phyloP scores from a whole-genome alignment of 1,284 basidiomycete genomes.

The Coniferiporia sulphurascens region DNA sequence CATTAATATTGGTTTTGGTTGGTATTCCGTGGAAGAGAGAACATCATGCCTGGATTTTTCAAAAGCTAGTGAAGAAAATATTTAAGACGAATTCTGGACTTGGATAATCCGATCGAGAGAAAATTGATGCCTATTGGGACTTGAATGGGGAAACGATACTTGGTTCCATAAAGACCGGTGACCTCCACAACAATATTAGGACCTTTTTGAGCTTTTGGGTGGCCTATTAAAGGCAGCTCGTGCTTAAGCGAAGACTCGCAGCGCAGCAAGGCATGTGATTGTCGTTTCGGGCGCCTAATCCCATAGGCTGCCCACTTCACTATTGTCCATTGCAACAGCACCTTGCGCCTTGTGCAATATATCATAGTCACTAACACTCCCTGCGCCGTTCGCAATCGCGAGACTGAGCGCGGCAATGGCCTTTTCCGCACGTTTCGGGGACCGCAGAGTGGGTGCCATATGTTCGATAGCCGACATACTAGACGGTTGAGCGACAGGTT shows the following conservation, averaged over 20 bases:
- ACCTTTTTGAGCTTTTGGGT: not conserved
- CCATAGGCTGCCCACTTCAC: conserved; percentile 62
- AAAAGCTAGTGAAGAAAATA: not conserved
- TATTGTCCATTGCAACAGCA: conserved; percentile 35
- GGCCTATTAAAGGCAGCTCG: not conserved
- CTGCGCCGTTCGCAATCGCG: conserved; percentile 67
- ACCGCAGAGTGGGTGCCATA: not conserved
- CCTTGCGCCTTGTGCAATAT: conserved; percentile 43
- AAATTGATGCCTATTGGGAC: not conserved
- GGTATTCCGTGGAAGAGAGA: not conserved
- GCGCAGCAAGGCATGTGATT: not conserved
- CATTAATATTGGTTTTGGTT: not conserved
- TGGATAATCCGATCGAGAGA: not conserved
- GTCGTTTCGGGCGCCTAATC: conserved; percentile 28
- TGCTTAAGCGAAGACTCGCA: not conserved
- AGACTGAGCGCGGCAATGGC: conserved; percentile 57
- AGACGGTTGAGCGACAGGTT: not conserved
- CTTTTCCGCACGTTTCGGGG: conserved; percentile 17
- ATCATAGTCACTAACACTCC: conserved; percentile 58
- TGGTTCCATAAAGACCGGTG: not conserved
- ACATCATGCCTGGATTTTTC: not conserved
- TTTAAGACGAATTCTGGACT: too few relatives aligned
- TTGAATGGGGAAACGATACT: not conserved
- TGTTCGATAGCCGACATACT: not conserved
- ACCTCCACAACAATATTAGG: not conserved